Conservation (phyloP, 2,329 filamentous ascomycete genomes). For the Aspergillus ruber region DNA sequence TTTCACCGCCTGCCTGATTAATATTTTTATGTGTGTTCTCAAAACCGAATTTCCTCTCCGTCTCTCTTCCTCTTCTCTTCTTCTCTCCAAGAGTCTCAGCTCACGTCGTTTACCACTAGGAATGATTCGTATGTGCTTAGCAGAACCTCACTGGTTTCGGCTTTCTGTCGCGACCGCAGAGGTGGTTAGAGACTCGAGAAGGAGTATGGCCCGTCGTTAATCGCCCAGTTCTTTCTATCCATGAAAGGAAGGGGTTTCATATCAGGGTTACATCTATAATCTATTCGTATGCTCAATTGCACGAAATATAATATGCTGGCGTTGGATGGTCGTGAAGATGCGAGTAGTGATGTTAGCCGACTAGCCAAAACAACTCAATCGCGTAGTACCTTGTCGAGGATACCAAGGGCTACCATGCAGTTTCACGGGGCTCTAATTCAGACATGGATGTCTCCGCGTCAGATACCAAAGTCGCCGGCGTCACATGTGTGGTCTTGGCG, state of each 20-base stretch:
- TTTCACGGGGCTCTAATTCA: too few species aligned
- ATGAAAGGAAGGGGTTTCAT: slow-evolving; percentile 45
- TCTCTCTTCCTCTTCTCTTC: slow-evolving; percentile 9
- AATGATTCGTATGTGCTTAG: slow-evolving; percentile 35
- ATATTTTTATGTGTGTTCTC: slow-evolving; percentile 8
- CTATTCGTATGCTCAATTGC: neutral
- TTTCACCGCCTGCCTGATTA: neutral
- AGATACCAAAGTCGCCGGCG: too few species aligned
- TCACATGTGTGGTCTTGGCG: too few species aligned
- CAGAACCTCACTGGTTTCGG: slow-evolving; percentile 36
- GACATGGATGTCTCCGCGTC: too few species aligned
- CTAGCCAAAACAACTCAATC: too few species aligned
- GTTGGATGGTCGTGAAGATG: neutral
- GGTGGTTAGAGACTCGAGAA: slow-evolving; percentile 36
- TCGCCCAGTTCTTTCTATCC: slow-evolving; percentile 42
- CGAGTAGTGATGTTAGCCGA: neutral
- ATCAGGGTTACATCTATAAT: slow-evolving; percentile 40
- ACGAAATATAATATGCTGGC: neutral
- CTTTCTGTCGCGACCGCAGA: slow-evolving; percentile 41
- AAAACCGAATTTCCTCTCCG: slow-evolving; percentile 3
- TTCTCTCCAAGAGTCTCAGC: slow-evolving; percentile 33
- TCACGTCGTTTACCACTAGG: slow-evolving; percentile 32
- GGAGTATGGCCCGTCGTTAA: slow-evolving; percentile 43
- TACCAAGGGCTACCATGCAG: too few species aligned
- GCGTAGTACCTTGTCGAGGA: too few species aligned